A percentile compares a stretch with the other conserved stretches of the same genome.
phyloP scores from a whole-genome alignment of 305 asterid genomes.

The Fraxinus latifolia region DNA sequence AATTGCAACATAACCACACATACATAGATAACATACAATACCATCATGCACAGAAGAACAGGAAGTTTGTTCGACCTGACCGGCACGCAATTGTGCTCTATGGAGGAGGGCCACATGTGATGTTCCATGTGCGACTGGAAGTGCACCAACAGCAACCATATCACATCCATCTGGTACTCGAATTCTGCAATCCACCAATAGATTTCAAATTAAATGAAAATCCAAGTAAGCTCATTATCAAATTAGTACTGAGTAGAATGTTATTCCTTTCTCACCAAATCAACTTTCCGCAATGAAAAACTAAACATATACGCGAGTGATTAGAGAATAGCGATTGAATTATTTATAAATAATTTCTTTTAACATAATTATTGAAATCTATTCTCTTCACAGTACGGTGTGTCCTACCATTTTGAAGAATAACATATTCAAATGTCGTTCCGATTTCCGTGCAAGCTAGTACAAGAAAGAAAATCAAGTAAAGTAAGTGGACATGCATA shows the following conservation, averaged over 20 bases:
- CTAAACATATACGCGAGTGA: not conserved
- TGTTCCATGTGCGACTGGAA: slow-evolving; percentile 90
- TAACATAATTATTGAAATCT: not conserved
- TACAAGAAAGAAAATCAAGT: not conserved
- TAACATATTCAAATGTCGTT: not conserved
- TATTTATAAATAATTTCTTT: not conserved
- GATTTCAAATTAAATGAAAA: not conserved
- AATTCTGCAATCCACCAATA: slow-evolving; percentile 43
- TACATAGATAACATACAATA: not conserved
- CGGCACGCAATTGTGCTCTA: slow-evolving; percentile 65
- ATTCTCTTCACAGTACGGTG: not conserved
- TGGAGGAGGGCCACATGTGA: slow-evolving; percentile 92
- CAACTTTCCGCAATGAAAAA: not conserved
- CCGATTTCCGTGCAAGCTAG: not conserved
- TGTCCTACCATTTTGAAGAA: not conserved
- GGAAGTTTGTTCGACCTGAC: slow-evolving; percentile 42
- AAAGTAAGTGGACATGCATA: slow-evolving; percentile 26
- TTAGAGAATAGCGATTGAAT: not conserved
- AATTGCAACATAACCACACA: not conserved
- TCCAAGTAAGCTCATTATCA: not conserved
- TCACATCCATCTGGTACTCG: slow-evolving; percentile 85
- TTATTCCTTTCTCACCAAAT: not conserved
- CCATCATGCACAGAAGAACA: not conserved
- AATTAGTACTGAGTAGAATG: not conserved
- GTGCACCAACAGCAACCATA: slow-evolving; percentile 78